Conservation (phyloP, 148 eudicot genomes). For the Rhododendron williamsianum region DNA sequence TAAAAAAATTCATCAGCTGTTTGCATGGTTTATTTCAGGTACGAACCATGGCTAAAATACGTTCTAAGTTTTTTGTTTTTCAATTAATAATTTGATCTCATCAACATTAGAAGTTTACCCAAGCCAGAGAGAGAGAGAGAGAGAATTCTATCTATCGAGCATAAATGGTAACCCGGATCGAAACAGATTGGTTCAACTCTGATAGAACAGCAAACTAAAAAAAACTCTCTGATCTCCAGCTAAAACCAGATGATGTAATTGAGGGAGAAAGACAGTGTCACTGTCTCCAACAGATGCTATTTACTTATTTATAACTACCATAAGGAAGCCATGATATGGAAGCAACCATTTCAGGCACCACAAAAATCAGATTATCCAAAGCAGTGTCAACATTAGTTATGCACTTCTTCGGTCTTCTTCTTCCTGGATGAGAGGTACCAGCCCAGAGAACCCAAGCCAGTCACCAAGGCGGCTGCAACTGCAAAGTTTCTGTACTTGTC, state of each 20-base stretch:
- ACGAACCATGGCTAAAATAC: too few relatives aligned
- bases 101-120: neutral
- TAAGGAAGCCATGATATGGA: neutral
- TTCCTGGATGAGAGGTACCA: slow-evolving; percentile 57
- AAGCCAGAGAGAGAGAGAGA: neutral
- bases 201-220: neutral
- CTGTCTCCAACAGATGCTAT: neutral
- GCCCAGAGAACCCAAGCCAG: slow-evolving; percentile 52
- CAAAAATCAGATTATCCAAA: neutral
- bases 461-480: slow-evolving; percentile 59
- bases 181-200: neutral
- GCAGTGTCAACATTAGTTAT: slow-evolving; percentile 32
- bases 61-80: too few relatives aligned
- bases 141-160: neutral
- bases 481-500: slow-evolving; percentile 79
- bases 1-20: too few relatives aligned
- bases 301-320: neutral
- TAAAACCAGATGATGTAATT: neutral
- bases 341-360: neutral
- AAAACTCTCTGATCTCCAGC: too few relatives aligned
- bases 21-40: too few relatives aligned
- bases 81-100: too few relatives aligned
- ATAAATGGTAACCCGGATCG: neutral
- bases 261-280: neutral
- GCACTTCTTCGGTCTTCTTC: slow-evolving; percentile 75